Percentiles rank a stretch among this genome's conserved stretches.
Conservation (phyloP, 192 early-diverging fungal genomes). For the Gaertneriomyces semiglobifer region DNA sequence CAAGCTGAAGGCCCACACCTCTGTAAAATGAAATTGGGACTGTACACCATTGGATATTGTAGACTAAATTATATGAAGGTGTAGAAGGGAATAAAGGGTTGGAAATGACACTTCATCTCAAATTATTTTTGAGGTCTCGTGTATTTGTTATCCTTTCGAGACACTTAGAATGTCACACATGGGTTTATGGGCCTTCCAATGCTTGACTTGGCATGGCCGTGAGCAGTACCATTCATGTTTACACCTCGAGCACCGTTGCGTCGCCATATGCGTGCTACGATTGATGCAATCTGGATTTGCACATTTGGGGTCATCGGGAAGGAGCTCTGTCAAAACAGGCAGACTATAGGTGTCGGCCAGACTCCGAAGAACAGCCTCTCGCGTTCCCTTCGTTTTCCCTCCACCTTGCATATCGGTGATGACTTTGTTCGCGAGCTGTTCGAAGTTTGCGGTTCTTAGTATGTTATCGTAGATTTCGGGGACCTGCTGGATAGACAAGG, state of each 20-base stretch:
- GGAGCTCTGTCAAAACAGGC: slow-evolving; percentile 13
- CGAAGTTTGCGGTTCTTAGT: background rate
- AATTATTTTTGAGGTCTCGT: no score
- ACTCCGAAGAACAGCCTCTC: slow-evolving; percentile 7
- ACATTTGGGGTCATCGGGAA: slow-evolving; percentile 15
- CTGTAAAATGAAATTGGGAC: background rate
- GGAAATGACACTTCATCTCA: no score
- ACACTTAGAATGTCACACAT: slow-evolving; percentile 15
- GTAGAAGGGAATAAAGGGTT: no score
- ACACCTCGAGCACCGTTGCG: slow-evolving; percentile 49
- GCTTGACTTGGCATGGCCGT: slow-evolving; percentile 22
- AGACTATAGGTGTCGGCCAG: slow-evolving; percentile 22
- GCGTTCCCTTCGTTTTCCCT: slow-evolving; percentile 8
- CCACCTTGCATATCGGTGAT: background rate
- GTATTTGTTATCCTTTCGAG: no score
- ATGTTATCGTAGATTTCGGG: slow-evolving; percentile 24
- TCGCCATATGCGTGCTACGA: slow-evolving; percentile 27
- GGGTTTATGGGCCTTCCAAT: slow-evolving; percentile 22
- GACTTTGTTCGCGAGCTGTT: background rate
- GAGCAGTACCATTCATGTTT: slow-evolving; percentile 56
- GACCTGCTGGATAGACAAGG: slow-evolving; percentile 9
- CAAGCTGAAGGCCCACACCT: slow-evolving; percentile 7
- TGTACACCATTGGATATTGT: no score
- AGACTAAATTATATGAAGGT: no score
- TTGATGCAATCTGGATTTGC: slow-evolving; percentile 20